Conservation (phyloP, 2,329 filamentous ascomycete genomes). For the Aureobasidium sp. region DNA sequence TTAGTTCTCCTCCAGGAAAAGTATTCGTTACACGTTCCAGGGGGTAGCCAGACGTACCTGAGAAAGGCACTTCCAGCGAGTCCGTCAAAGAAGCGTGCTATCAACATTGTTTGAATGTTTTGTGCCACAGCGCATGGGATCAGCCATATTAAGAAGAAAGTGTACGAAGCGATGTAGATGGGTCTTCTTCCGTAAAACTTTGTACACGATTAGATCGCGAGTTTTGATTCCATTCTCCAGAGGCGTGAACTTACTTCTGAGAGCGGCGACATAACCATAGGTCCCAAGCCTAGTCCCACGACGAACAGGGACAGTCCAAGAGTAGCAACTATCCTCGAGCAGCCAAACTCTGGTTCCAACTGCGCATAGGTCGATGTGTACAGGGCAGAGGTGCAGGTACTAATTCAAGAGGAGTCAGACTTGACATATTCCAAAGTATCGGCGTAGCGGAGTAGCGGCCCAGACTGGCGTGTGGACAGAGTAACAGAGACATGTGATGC, state of each 20-base stretch:
- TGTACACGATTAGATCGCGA: neutral
- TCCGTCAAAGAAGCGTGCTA: conserved; percentile 69
- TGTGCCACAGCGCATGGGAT: conserved; percentile 71
- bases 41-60: conserved; percentile 17
- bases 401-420: neutral
- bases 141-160: conserved; percentile 65
- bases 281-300: conserved; percentile 55
- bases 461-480: neutral
- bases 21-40: neutral
- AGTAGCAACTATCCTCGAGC: conserved; percentile 63
- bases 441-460: neutral
- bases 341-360: conserved; percentile 64
- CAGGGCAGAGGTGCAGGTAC: conserved; percentile 73
- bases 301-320: conserved; percentile 78
- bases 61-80: conserved; percentile 55
- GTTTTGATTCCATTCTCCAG: neutral
- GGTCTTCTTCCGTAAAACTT: conserved; percentile 73
- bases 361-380: conserved; percentile 78
- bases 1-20: neutral
- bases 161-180: conserved; percentile 69
- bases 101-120: conserved; percentile 72
- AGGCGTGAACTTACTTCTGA: conserved; percentile 33
- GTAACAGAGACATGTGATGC: neutral
- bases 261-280: conserved; percentile 48
- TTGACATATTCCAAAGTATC: neutral